These are phyloP conservation scores for Ceratobasidium sp. DNA, from an alignment of 1,284 basidiomycete genomes.

Conservation along the genomic window DNA sequence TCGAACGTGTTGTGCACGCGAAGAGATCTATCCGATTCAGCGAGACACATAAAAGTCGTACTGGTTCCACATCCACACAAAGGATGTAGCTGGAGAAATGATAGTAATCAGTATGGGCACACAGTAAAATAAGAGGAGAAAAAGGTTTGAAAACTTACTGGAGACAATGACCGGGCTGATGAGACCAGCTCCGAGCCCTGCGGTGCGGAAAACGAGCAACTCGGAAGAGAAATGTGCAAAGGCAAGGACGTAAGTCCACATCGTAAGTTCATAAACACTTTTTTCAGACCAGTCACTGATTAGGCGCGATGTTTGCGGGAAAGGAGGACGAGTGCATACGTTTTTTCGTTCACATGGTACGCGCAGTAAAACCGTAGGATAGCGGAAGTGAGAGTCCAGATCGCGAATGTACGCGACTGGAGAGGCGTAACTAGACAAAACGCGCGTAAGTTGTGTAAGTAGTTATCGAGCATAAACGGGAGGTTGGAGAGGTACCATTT, in stretches of 20 bases:
- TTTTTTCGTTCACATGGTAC: constrained; percentile 84
- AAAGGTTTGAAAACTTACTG: constrained; percentile 69
- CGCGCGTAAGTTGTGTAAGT: neutral
- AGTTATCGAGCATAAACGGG: neutral
- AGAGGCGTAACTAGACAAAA: constrained; percentile 78
- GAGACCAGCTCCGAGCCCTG: constrained; percentile 73
- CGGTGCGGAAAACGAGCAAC: constrained; percentile 84
- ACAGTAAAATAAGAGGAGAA: constrained; percentile 11
- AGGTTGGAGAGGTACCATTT: constrained; percentile 56
- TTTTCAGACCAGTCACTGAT: neutral
- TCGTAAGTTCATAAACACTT: constrained; percentile 91
- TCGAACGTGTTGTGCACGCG: too few species aligned
- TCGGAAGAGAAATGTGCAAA: constrained; percentile 92
- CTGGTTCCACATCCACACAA: constrained; percentile 86
- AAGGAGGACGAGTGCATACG: constrained; percentile 64
- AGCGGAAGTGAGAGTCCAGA: constrained; percentile 89
- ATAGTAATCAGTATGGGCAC: constrained; percentile 18
- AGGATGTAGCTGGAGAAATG: constrained; percentile 67
- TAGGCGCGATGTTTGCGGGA: constrained; percentile 45
- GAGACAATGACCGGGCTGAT: constrained; percentile 88
- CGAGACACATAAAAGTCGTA: constrained; percentile 70
- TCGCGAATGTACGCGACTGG: constrained; percentile 87
- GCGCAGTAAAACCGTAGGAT: constrained; percentile 86
- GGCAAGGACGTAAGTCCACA: constrained; percentile 90
- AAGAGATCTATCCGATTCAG: too few species aligned